Evolutionary conservation across 768 basidiomycete species (phyloP).

Genomic region (Cystofilobasidium bisporidii): DNA sequence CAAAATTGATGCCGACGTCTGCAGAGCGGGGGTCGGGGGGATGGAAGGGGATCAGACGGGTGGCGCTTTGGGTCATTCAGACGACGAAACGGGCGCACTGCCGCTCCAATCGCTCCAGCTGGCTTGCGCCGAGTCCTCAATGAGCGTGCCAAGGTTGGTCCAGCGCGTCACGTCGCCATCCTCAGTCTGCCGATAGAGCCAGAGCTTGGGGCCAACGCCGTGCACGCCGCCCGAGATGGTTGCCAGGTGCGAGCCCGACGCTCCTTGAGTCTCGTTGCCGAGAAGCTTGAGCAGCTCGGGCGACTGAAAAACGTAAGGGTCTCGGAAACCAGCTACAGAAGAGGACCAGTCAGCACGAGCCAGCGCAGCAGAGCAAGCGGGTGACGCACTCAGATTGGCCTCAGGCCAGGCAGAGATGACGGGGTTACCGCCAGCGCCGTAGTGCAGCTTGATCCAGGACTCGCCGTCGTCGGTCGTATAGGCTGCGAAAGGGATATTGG

Average conservation of each 20-base stretch:
- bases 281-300: slow-evolving; percentile 24
- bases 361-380: too few relatives aligned
- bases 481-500: slow-evolving; percentile 10
- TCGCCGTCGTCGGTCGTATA: slow-evolving; percentile 30
- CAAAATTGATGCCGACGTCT: slow-evolving; percentile 30
- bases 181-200: slow-evolving; percentile 30
- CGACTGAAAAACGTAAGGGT: slow-evolving; percentile 32
- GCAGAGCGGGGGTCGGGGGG: background rate
- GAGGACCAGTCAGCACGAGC: background rate
- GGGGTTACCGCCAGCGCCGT: slow-evolving; percentile 26
- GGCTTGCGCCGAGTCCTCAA: slow-evolving; percentile 4
- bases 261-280: slow-evolving; percentile 5
- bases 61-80: background rate
- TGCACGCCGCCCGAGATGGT: slow-evolving; percentile 31
- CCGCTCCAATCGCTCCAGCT: slow-evolving; percentile 30
- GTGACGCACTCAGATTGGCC: slow-evolving; percentile 18
- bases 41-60: background rate
- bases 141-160: slow-evolving; percentile 28
- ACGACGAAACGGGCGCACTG: slow-evolving; percentile 6
- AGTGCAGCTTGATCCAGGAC: slow-evolving; percentile 30
- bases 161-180: slow-evolving; percentile 28
- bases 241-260: slow-evolving; percentile 24
- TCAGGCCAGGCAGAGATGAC: slow-evolving; percentile 23
- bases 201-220: slow-evolving; percentile 29
- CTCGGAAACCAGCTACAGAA: slow-evolving; percentile 30